Percentiles rank a stretch among this genome's conserved stretches.
Evolutionary conservation across 441 rosid genomes (phyloP).

Genomic region (Melastoma candidum): DNA sequence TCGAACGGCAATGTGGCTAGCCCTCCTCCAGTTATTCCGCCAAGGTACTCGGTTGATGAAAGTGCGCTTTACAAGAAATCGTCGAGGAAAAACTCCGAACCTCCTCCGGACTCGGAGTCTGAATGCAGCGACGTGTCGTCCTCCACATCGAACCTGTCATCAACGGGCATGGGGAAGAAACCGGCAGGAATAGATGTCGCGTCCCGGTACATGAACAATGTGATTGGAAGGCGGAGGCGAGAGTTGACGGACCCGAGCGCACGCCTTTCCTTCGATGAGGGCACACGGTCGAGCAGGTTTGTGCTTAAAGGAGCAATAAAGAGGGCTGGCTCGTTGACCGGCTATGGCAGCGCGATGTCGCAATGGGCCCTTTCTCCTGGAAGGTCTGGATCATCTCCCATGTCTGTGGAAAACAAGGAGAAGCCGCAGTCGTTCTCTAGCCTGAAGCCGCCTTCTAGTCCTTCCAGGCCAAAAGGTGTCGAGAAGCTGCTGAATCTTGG

Average conservation of each 20-base stretch:
- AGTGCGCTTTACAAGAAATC: slow-evolving; percentile 31
- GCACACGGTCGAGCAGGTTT: slow-evolving; percentile 34
- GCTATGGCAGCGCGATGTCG: slow-evolving; percentile 39
- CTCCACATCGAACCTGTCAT: slow-evolving; percentile 22
- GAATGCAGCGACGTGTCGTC: slow-evolving; percentile 33
- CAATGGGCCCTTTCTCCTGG: slow-evolving; percentile 89
- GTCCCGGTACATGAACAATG: slow-evolving; percentile 41
- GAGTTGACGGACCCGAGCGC: slow-evolving; percentile 23
- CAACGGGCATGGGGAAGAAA: slow-evolving; percentile 22
- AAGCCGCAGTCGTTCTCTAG: slow-evolving; percentile 38
- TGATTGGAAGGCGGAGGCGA: slow-evolving; percentile 21
- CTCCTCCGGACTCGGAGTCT: slow-evolving; percentile 31
- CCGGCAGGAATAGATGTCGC: slow-evolving; percentile 39
- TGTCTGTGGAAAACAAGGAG: slow-evolving; percentile 48
- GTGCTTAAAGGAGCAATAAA: slow-evolving; percentile 34
- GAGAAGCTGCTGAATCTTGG: slow-evolving; percentile 59
- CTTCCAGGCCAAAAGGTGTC: slow-evolving; percentile 45
- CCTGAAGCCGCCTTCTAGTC: slow-evolving; percentile 53
- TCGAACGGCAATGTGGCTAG: slow-evolving; percentile 12
- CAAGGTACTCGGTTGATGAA: slow-evolving; percentile 65
- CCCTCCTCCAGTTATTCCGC: slow-evolving; percentile 27
- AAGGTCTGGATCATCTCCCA: slow-evolving; percentile 45
- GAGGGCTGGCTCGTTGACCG: slow-evolving; percentile 50
- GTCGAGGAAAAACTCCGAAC: slow-evolving; percentile 18
- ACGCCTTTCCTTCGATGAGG: slow-evolving; percentile 30